These are phyloP conservation scores for Fagopyrum homotropicum DNA, from an alignment of 148 eudicot genomes.

Conservation along the genomic window DNA sequence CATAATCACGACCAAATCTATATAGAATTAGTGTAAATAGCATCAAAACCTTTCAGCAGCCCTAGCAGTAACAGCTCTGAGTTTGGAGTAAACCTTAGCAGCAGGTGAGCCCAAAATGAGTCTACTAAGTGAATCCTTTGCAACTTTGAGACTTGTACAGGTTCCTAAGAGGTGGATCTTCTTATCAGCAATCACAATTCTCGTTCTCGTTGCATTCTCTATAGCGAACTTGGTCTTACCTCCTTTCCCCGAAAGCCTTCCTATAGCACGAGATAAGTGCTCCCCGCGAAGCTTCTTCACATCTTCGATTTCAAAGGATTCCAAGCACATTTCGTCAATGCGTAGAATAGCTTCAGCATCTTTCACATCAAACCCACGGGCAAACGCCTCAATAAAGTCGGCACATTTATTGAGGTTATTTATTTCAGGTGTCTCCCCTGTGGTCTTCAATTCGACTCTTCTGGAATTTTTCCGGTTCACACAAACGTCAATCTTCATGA, in stretches of 20 bases:
- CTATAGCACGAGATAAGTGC: constrained; percentile 79
- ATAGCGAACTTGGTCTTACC: constrained; percentile 80
- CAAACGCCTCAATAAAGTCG: constrained; percentile 72
- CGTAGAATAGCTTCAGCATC: constrained; percentile 62
- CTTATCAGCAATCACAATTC: constrained; percentile 72
- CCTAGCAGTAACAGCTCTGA: constrained; percentile 67
- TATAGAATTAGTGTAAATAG: too few species aligned
- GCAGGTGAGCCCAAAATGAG: constrained; percentile 81
- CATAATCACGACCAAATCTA: too few species aligned
- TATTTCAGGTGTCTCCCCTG: constrained; percentile 62
- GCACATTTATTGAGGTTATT: constrained; percentile 73
- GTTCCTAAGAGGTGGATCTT: constrained; percentile 75
- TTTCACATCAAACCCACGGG: constrained; percentile 63
- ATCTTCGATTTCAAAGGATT: constrained; percentile 73
- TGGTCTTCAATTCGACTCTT: constrained; percentile 65
- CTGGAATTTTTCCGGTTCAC: constrained; percentile 58
- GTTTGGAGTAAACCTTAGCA: constrained; percentile 79
- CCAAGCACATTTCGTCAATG: constrained; percentile 62
- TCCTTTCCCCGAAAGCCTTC: constrained; percentile 82
- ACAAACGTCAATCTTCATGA: constrained; percentile 74
- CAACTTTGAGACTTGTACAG: constrained; percentile 52
- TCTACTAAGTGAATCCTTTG: constrained; percentile 64
- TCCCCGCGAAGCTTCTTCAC: constrained; percentile 68
- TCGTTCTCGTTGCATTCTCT: constrained; percentile 70
- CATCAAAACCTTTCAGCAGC: constrained; percentile 56